Percentiles rank a stretch among this genome's conserved stretches.
phyloP scores from a whole-genome alignment of 2,329 filamentous ascomycete species.

The Sordariomycetes sp. region DNA sequence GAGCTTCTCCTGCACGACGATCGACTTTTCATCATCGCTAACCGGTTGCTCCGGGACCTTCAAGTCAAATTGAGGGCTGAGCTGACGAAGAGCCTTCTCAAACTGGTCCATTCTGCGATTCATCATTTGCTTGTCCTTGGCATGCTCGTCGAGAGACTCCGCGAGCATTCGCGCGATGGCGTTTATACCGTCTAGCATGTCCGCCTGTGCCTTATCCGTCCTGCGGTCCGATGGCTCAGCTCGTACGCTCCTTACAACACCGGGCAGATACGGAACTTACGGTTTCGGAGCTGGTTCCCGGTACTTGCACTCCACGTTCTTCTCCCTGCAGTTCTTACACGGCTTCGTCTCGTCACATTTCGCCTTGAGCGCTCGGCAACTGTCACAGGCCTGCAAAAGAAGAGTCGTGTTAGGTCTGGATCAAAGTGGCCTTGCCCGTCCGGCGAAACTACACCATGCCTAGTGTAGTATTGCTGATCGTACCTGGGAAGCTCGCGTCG shows the following conservation, averaged over 20 bases:
- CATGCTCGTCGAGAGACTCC: not conserved
- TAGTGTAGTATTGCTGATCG: not conserved
- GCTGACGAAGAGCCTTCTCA: conserved; percentile 9
- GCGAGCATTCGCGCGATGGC: conserved; percentile 23
- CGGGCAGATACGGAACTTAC: conserved; percentile 33
- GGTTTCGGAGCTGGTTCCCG: conserved; percentile 85
- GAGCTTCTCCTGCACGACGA: conserved; percentile 6
- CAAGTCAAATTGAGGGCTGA: conserved; percentile 2
- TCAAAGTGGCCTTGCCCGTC: not conserved
- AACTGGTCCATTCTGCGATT: conserved; percentile 1
- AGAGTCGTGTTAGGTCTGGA: not conserved
- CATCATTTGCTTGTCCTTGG: not conserved
- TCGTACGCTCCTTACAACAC: not conserved
- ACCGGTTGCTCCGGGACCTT: conserved; percentile 4
- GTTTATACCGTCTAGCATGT: conserved; percentile 43
- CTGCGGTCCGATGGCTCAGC: conserved; percentile 14
- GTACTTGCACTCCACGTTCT: conserved; percentile 73
- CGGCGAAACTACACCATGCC: not conserved
- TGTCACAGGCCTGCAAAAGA: conserved; percentile 64
- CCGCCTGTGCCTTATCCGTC: conserved; percentile 45
- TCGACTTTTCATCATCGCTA: conserved; percentile 1
- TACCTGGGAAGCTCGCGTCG: conserved; percentile 52
- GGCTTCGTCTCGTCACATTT: conserved; percentile 84
- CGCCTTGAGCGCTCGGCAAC: conserved; percentile 74
- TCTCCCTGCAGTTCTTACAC: conserved; percentile 79